Conservation (phyloP, 225 moss, liverwort and hornwort species). For the Neckera pumila region DNA sequence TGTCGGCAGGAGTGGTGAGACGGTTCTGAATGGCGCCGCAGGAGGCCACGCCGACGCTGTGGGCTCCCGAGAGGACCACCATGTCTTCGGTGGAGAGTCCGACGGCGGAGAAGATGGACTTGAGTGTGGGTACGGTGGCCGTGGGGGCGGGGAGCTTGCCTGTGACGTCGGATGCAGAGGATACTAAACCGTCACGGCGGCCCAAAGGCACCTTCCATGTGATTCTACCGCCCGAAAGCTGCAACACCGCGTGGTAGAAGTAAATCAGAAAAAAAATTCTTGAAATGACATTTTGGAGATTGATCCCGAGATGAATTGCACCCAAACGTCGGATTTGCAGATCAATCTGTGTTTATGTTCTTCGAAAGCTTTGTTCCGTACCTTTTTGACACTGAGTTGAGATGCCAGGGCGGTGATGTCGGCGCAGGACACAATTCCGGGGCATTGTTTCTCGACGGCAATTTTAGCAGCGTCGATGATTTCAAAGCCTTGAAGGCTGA, state of each 20-base stretch:
- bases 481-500: conserved; percentile 29
- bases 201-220: conserved; percentile 10
- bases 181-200: conserved; percentile 4
- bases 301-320: not conserved
- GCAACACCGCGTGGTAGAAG: not conserved
- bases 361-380: not conserved
- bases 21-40: conserved; percentile 19
- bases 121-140: not conserved
- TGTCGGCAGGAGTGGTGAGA: conserved; percentile 1
- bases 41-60: conserved; percentile 17
- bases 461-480: conserved; percentile 32
- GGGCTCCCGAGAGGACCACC: conserved; percentile 25
- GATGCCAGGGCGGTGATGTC: conserved; percentile 37
- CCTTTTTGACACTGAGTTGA: conserved; percentile 20
- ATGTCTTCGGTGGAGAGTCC: conserved; percentile 20
- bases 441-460: conserved; percentile 13
- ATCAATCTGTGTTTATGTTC: not conserved
- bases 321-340: not conserved
- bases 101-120: not conserved
- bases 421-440: conserved; percentile 30
- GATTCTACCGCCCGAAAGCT: conserved; percentile 4
- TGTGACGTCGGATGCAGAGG: not conserved
- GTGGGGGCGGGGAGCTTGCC: conserved; percentile 12
- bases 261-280: not conserved
- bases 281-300: not conserved